A percentile compares a stretch with the other conserved stretches of the same genome.
These are phyloP conservation scores for Schizonepeta tenuifolia DNA, from an alignment of 257 asterid species.

Conservation along the genomic window DNA sequence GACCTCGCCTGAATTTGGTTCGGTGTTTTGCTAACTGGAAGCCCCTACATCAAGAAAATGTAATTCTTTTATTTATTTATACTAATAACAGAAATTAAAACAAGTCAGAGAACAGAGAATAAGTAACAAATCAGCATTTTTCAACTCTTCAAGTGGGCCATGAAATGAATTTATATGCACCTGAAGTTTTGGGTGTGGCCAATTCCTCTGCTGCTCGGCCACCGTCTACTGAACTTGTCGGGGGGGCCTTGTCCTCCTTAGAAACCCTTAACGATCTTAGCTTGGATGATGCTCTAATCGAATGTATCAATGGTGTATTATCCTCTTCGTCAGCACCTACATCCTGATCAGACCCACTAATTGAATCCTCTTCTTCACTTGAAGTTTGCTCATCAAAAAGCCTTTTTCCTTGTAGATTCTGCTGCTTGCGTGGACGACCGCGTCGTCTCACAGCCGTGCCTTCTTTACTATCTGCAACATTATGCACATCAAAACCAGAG, in stretches of 20 bases:
- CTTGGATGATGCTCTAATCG: slow-evolving; percentile 71
- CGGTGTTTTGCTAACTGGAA: slow-evolving; percentile 39
- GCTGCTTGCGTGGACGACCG: slow-evolving; percentile 85
- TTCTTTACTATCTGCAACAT: slow-evolving; percentile 65
- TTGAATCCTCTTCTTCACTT: slow-evolving; percentile 88
- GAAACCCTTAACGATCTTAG: slow-evolving; percentile 69
- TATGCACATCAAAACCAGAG: slow-evolving; percentile 26
- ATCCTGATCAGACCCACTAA: slow-evolving; percentile 84
- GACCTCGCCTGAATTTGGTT: slow-evolving; percentile 5
- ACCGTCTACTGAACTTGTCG: slow-evolving; percentile 45
- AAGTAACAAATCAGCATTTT: not conserved
- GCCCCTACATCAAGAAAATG: slow-evolving; percentile 40
- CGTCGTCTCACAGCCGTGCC: slow-evolving; percentile 65
- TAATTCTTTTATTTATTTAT: not conserved
- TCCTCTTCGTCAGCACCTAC: slow-evolving; percentile 49
- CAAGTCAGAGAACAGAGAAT: not conserved
- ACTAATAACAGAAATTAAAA: not conserved
- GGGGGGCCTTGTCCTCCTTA: slow-evolving; percentile 49
- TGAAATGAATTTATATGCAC: slow-evolving; percentile 38
- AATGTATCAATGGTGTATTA: slow-evolving; percentile 62
- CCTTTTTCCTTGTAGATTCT: slow-evolving; percentile 70
- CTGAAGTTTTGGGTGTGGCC: slow-evolving; percentile 73
- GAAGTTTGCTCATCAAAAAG: slow-evolving; percentile 77
- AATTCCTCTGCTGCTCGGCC: slow-evolving; percentile 50
- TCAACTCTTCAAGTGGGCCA: slow-evolving; percentile 17